Evolutionary conservation across 805 yeast genomes (phyloP).

Genomic region (Monosporozyma aquatica): DNA sequence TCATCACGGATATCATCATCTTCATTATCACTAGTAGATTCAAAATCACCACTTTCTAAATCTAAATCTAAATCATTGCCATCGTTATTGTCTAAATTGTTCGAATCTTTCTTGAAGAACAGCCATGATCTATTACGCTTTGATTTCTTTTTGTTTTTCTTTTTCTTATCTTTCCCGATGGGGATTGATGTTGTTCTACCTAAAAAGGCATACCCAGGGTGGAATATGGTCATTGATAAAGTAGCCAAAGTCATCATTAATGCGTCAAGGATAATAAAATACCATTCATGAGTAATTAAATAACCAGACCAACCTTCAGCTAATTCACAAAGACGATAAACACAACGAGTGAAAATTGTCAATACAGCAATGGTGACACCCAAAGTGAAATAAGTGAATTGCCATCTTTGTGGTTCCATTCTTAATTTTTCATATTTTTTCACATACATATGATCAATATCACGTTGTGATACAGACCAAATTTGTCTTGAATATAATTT

Average conservation of each 20-base stretch:
- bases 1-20: neutral
- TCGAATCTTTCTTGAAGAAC: neutral
- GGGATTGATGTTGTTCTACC: constrained; percentile 25
- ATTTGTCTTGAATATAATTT: constrained; percentile 11
- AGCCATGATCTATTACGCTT: neutral
- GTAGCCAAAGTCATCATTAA: constrained; percentile 48
- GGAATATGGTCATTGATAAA: constrained; percentile 40
- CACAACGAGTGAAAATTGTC: constrained; percentile 55
- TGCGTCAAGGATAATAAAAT: constrained; percentile 52
- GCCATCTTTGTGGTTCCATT: constrained; percentile 20
- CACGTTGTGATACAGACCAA: constrained; percentile 13
- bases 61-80: constrained; percentile 2
- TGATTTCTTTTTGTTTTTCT: neutral
- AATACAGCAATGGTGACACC: constrained; percentile 41
- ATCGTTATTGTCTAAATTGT: neutral
- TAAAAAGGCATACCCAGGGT: constrained; percentile 53
- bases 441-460: constrained; percentile 20
- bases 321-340: constrained; percentile 66
- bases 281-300: constrained; percentile 51
- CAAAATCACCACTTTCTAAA: constrained; percentile 3
- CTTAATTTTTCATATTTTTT: constrained; percentile 24
- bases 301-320: constrained; percentile 55
- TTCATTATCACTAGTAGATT: neutral
- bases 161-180: constrained; percentile 14
- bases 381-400: constrained; percentile 38